Evolutionary conservation across 2,329 filamentous ascomycete species (phyloP).

Genomic region (Aspergillus ibericus): DNA sequence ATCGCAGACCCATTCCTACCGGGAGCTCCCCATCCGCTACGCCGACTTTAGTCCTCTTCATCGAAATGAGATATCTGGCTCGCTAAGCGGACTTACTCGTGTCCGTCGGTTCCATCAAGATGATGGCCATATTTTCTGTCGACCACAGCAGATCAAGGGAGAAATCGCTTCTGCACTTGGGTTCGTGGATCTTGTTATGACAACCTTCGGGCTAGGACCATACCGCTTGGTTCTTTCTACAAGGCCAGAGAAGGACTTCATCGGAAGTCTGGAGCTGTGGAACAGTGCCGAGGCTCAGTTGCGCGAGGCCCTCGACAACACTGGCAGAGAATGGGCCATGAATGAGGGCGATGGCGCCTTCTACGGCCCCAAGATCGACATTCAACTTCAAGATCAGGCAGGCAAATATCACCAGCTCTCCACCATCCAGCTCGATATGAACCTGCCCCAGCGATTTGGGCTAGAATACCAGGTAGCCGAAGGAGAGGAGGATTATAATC

Average conservation of each 20-base stretch:
- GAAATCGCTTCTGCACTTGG: conserved; percentile 74
- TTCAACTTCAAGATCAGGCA: conserved; percentile 74
- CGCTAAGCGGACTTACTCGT: conserved; percentile 76
- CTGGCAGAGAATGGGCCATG: conserved; percentile 68
- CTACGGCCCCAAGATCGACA: conserved; percentile 90
- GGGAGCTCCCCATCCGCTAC: conserved; percentile 78
- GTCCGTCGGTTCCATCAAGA: conserved; percentile 88
- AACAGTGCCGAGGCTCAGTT: conserved; percentile 67
- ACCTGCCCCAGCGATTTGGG: conserved; percentile 78
- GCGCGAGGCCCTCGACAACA: conserved; percentile 61
- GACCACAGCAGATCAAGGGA: conserved; percentile 69
- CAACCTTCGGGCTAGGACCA: conserved; percentile 66
- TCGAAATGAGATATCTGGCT: conserved; percentile 80
- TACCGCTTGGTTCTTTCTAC: conserved; percentile 79
- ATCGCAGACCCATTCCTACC: conserved; percentile 70
- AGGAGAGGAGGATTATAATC: conserved; percentile 43
- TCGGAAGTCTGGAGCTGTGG: conserved; percentile 72
- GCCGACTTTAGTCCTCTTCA: conserved; percentile 88
- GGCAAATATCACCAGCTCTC: conserved; percentile 88
- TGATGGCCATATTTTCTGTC: conserved; percentile 87
- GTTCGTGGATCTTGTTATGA: conserved; percentile 72
- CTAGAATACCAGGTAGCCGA: conserved; percentile 66
- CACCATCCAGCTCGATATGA: conserved; percentile 87
- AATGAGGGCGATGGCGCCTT: conserved; percentile 85
- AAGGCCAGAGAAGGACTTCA: conserved; percentile 71